Evolutionary conservation across 768 basidiomycete species (phyloP).

Genomic region (Calocybe gangraenosa): DNA sequence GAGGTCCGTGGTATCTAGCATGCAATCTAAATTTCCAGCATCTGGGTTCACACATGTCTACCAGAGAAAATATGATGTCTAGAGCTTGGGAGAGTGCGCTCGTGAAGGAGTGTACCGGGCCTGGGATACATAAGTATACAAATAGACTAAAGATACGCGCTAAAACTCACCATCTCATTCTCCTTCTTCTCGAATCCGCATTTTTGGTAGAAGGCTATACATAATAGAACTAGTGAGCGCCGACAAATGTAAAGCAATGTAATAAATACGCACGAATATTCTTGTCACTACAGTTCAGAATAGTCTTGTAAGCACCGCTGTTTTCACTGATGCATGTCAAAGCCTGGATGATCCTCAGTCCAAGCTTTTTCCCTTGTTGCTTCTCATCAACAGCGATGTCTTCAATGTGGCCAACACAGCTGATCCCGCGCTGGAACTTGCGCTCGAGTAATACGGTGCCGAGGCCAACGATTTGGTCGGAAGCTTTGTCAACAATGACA

Average conservation of each 20-base stretch:
- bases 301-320: slow-evolving; percentile 91
- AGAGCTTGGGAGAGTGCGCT: slow-evolving; percentile 33
- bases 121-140: slow-evolving; percentile 24
- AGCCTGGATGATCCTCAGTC: slow-evolving; percentile 81
- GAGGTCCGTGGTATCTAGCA: no score
- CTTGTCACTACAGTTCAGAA: slow-evolving; percentile 86
- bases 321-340: slow-evolving; percentile 81
- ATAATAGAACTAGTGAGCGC: background rate
- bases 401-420: slow-evolving; percentile 92
- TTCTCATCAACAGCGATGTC: slow-evolving; percentile 91
- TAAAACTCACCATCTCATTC: slow-evolving; percentile 76
- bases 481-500: slow-evolving; percentile 72
- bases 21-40: no score
- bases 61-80: no score
- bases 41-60: no score
- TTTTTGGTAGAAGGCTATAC: slow-evolving; percentile 91
- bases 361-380: slow-evolving; percentile 91
- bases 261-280: slow-evolving; percentile 76
- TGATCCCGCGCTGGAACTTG: slow-evolving; percentile 88
- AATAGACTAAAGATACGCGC: background rate
- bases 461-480: slow-evolving; percentile 78
- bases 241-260: slow-evolving; percentile 6
- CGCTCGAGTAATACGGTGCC: slow-evolving; percentile 88
- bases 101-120: slow-evolving; percentile 56
- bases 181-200: slow-evolving; percentile 92